Percentiles rank a stretch among this genome's conserved stretches.
Evolutionary conservation across 2,329 filamentous ascomycete species (phyloP).

Genomic region (Fusarium sp.): DNA sequence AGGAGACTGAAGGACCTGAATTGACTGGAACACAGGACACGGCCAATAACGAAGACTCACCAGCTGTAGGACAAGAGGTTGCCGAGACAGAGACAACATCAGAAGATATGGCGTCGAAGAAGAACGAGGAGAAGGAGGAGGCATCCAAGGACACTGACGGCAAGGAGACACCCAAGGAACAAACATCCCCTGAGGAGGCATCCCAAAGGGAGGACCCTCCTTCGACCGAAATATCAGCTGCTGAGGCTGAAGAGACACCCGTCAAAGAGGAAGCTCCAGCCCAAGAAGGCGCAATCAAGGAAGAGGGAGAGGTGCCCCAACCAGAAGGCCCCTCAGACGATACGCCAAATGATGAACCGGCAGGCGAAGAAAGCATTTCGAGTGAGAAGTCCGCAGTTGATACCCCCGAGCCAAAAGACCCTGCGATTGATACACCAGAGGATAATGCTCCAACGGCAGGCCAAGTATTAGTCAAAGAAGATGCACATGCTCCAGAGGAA

Average conservation of each 20-base stretch:
- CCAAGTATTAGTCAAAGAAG: neutral
- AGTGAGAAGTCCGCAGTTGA: conserved; percentile 4
- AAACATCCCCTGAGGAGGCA: conserved; percentile 10
- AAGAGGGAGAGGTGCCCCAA: conserved; percentile 7
- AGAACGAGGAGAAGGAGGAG: conserved; percentile 20
- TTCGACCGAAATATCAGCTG: neutral
- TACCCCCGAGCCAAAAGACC: neutral
- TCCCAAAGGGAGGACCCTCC: neutral
- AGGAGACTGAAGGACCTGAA: conserved; percentile 26
- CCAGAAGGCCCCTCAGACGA: conserved; percentile 14
- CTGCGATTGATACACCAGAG: neutral
- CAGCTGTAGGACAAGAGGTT: conserved; percentile 6
- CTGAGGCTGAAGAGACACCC: conserved; percentile 8
- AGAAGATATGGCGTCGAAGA: conserved; percentile 5
- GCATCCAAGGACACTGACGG: neutral
- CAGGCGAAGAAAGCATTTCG: neutral
- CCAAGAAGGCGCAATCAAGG: neutral
- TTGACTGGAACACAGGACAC: conserved; percentile 21
- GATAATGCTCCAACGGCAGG: neutral
- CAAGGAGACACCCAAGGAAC: conserved; percentile 23
- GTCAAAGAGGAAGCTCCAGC: conserved; percentile 2
- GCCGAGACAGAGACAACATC: conserved; percentile 9
- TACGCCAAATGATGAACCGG: conserved; percentile 6
- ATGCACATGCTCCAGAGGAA: conserved; percentile 2
- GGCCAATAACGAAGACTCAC: conserved; percentile 9